Conservation (phyloP, 179 eudicot genomes). For the Spergularia azorica region DNA sequence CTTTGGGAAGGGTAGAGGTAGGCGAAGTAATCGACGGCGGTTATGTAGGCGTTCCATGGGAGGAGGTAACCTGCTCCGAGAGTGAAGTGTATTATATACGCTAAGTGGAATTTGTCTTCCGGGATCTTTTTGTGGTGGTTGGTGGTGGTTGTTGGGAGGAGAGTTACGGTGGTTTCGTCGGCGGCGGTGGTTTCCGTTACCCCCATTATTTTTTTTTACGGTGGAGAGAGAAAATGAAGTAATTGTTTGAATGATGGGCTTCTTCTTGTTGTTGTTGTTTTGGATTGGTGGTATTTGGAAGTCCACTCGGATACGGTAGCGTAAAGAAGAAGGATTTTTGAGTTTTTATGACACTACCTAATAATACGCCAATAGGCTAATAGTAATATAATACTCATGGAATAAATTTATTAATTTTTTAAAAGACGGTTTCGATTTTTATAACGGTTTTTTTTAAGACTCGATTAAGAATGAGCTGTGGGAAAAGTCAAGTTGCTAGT, state of each 20-base stretch:
- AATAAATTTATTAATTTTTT: too few relatives aligned
- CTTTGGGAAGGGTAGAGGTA: constrained; percentile 73
- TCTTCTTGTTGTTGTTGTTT: neutral
- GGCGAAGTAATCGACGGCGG: constrained; percentile 87
- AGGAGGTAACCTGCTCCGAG: constrained; percentile 69
- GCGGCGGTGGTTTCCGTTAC: constrained; percentile 16
- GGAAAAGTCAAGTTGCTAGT: too few relatives aligned
- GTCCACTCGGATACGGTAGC: too few relatives aligned
- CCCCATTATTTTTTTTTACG: constrained; percentile 22
- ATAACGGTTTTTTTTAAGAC: too few relatives aligned
- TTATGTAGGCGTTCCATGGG: constrained; percentile 89
- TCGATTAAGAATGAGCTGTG: too few relatives aligned
- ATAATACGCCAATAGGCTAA: too few relatives aligned
- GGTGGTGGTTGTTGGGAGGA: constrained; percentile 25
- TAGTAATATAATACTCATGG: too few relatives aligned
- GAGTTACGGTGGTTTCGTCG: constrained; percentile 28
- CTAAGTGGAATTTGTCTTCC: constrained; percentile 63
- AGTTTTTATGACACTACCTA: too few relatives aligned
- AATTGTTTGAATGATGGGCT: neutral
- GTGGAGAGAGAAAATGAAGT: neutral
- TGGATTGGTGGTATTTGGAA: neutral
- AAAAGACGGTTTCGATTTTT: too few relatives aligned
- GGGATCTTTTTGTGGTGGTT: constrained; percentile 36
- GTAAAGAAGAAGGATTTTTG: too few relatives aligned
- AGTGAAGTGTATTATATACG: constrained; percentile 82